A percentile compares a stretch with the other conserved stretches of the same genome.
These are phyloP conservation scores for Eremothecium gossypii DNA, from an alignment of 1,139 yeast species.

Conservation along the genomic window DNA sequence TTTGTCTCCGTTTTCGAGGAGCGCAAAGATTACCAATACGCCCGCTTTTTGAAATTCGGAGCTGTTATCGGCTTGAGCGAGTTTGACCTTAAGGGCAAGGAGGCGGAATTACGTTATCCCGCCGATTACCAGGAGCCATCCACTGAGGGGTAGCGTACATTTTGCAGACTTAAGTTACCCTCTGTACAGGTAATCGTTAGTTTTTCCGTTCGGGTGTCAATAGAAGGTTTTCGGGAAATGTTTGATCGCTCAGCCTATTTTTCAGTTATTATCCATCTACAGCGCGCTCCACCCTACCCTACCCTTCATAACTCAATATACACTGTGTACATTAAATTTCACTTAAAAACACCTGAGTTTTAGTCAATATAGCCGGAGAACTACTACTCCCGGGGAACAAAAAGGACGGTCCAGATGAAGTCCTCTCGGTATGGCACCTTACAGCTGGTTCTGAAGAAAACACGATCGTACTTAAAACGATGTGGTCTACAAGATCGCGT, in stretches of 20 bases:
- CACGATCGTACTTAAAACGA: slow-evolving; percentile 5
- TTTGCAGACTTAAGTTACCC: no score
- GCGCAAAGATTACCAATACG: slow-evolving; percentile 42
- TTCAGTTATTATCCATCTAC: no score
- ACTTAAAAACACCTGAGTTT: no score
- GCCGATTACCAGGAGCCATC: slow-evolving; percentile 11
- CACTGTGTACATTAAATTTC: no score
- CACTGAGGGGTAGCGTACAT: neutral
- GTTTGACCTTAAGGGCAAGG: slow-evolving; percentile 54
- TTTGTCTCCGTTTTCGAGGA: slow-evolving; percentile 47
- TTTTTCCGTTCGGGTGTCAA: no score
- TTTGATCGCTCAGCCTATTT: no score
- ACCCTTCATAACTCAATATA: no score
- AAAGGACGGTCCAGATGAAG: neutral
- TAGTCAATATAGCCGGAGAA: no score
- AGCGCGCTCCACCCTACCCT: no score
- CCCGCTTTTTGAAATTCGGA: slow-evolving; percentile 56
- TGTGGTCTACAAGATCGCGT: slow-evolving; percentile 26
- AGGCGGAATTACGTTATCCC: slow-evolving; percentile 38
- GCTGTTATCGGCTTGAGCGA: slow-evolving; percentile 69
- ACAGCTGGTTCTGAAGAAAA: neutral
- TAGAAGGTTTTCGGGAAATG: no score
- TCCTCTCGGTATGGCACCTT: slow-evolving; percentile 5
- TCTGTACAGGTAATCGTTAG: no score
- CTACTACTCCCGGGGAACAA: neutral